phyloP scores from a whole-genome alignment of 768 basidiomycete genomes.

The Amanita muscaria region DNA sequence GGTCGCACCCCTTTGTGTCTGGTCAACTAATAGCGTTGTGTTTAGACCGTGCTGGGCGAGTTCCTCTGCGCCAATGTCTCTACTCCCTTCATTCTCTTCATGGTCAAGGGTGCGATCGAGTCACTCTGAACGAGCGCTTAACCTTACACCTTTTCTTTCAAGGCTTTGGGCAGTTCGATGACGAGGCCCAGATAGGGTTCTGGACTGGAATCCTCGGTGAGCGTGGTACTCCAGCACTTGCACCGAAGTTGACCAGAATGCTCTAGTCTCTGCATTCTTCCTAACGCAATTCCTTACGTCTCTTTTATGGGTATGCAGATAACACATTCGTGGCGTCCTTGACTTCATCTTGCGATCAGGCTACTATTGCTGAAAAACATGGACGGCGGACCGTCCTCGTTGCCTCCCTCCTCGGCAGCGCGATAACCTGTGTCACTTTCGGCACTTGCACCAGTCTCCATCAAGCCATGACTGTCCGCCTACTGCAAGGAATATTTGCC shows the following conservation, averaged over 20 bases:
- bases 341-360: conserved; percentile 31
- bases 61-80: conserved; percentile 91
- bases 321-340: conserved; percentile 10
- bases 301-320: conserved; percentile 67
- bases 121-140: neutral
- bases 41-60: conserved; percentile 95
- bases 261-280: conserved; percentile 74
- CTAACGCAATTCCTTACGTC: conserved; percentile 94
- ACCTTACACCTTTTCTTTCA: conserved; percentile 7
- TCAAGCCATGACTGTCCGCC: conserved; percentile 78
- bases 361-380: conserved; percentile 90
- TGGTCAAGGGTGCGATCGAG: conserved; percentile 67
- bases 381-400: conserved; percentile 79
- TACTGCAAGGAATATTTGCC: conserved; percentile 86
- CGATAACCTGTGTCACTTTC: conserved; percentile 67
- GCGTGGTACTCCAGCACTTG: conserved; percentile 12
- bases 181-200: conserved; percentile 81
- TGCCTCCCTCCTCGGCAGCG: conserved; percentile 79
- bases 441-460: conserved; percentile 68
- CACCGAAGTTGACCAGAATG: conserved; percentile 11
- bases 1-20: too few species aligned
- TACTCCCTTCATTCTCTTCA: conserved; percentile 87
- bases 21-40: too few species aligned
- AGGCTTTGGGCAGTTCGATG: conserved; percentile 65
- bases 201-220: conserved; percentile 81